phyloP scores from a whole-genome alignment of 331 rosid species.

The Prunus yedoensis region DNA sequence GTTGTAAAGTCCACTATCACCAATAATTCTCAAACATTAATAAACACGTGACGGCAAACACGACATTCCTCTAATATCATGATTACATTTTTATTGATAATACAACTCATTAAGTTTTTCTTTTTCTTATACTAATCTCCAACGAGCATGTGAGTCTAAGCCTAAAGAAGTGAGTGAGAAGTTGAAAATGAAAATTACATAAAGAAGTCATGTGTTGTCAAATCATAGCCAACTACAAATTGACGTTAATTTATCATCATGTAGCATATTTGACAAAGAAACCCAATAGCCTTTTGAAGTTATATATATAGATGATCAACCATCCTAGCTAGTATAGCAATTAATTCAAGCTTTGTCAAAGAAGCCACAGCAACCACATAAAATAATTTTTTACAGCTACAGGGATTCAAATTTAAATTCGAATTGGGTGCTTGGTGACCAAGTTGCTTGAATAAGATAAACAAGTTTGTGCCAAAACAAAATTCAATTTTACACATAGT shows the following conservation, averaged over 20 bases:
- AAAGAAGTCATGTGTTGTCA: slow-evolving; percentile 19
- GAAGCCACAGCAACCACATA: neutral
- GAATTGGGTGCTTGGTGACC: neutral
- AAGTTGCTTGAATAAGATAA: neutral
- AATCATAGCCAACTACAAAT: slow-evolving; percentile 20
- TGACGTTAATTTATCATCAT: slow-evolving; percentile 3
- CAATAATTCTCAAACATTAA: neutral
- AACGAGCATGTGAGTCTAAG: too few relatives aligned
- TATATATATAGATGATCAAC: neutral
- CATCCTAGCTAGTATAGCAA: neutral
- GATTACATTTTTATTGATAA: neutral
- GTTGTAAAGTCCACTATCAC: neutral
- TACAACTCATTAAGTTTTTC: neutral
- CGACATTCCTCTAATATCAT: too few relatives aligned
- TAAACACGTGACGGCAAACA: neutral
- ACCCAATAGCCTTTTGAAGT: neutral
- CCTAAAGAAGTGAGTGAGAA: neutral
- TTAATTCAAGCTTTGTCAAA: slow-evolving; percentile 8
- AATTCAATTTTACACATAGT: neutral
- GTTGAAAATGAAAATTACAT: neutral
- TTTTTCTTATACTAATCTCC: neutral
- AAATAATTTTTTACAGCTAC: neutral
- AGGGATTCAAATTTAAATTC: neutral
- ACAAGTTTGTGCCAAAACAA: neutral
- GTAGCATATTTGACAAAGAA: neutral